Conservation (phyloP, 2,329 filamentous ascomycete genomes). For the Rutstroemia sp. region DNA sequence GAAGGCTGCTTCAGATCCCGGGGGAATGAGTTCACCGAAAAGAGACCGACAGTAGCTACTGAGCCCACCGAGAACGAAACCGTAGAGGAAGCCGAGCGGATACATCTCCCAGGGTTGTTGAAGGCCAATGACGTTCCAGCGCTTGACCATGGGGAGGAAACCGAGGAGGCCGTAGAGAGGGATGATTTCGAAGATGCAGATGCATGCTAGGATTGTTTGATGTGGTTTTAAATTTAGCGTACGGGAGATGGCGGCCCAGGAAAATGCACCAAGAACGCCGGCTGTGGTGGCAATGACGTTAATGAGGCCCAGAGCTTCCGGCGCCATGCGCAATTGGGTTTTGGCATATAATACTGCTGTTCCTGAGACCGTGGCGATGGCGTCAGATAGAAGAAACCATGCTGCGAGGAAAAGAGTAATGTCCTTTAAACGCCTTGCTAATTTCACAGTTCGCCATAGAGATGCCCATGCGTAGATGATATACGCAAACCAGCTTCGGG, state of each 20-base stretch:
- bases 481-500: constrained; percentile 55
- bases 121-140: constrained; percentile 70
- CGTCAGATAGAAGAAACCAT: constrained; percentile 93
- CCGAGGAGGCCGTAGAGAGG: constrained; percentile 86
- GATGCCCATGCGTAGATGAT: constrained; percentile 79
- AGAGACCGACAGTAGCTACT: constrained; percentile 86
- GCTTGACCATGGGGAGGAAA: constrained; percentile 71
- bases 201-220: constrained; percentile 84
- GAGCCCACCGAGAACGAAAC: constrained; percentile 86
- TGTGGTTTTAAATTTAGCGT: constrained; percentile 63
- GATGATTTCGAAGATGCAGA: constrained; percentile 82
- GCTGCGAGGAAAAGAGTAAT: constrained; percentile 72
- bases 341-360: constrained; percentile 95
- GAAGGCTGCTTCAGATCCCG: constrained; percentile 89
- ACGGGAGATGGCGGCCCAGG: constrained; percentile 74
- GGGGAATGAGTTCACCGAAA: constrained; percentile 87
- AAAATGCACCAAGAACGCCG: constrained; percentile 81
- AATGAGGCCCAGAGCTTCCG: constrained; percentile 82
- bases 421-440: constrained; percentile 64
- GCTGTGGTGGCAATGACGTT: constrained; percentile 83
- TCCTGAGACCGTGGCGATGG: constrained; percentile 86
- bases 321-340: constrained; percentile 82
- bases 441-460: constrained; percentile 67
- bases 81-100: constrained; percentile 80
- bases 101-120: constrained; percentile 97